Conservation (phyloP, 441 rosid species). For the Populus trichocarpa region DNA sequence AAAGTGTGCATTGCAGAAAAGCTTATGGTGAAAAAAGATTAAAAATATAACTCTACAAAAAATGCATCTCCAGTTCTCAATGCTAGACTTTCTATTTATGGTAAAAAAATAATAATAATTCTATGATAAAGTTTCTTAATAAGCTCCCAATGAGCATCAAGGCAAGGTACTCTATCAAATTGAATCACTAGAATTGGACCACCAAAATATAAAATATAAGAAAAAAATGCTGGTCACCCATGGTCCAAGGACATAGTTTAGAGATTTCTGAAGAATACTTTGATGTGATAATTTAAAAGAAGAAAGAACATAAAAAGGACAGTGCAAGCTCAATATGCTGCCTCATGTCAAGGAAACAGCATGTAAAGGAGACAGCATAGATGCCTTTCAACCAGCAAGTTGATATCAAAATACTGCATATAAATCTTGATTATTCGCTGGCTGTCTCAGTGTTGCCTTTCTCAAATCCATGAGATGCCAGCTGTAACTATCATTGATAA, state of each 20-base stretch:
- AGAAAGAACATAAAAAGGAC: neutral
- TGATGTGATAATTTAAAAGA: neutral
- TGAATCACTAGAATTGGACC: neutral
- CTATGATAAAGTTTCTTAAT: neutral
- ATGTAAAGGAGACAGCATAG: neutral
- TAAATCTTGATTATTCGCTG: neutral
- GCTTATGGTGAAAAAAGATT: no score
- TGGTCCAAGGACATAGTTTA: neutral
- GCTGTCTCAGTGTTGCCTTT: neutral
- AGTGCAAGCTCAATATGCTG: neutral
- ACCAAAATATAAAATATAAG: no score
- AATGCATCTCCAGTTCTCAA: neutral
- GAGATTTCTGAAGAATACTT: neutral
- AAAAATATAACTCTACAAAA: neutral
- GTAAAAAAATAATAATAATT: neutral
- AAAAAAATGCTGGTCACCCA: neutral
- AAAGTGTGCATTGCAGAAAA: neutral
- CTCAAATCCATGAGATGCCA: neutral
- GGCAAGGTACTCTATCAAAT: neutral
- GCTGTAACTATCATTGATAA: neutral
- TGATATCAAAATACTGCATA: neutral
- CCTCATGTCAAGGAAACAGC: neutral
- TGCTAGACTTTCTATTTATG: neutral
- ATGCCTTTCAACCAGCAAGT: conserved; percentile 1
- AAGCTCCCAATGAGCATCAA: neutral